phyloP scores from a whole-genome alignment of 345 rosid species.

The Carallia pectinifolia region DNA sequence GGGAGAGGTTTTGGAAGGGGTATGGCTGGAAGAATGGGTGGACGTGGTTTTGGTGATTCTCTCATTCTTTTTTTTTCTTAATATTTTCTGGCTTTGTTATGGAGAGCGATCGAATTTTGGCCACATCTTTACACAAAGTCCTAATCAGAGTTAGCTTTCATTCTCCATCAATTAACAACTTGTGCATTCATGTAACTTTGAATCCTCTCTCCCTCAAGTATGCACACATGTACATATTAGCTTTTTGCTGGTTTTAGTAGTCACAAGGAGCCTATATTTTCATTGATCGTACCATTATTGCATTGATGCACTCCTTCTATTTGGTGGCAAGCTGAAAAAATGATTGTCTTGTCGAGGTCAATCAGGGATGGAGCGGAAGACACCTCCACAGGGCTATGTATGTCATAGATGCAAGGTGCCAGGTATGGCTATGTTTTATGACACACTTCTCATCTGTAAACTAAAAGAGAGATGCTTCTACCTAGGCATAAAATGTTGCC shows the following conservation, averaged over 20 bases:
- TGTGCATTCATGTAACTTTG: too few relatives aligned
- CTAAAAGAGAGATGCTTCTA: neutral
- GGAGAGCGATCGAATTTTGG: too few relatives aligned
- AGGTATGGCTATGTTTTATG: slow-evolving; percentile 49
- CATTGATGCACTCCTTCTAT: neutral
- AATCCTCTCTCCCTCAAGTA: neutral
- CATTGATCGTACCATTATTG: neutral
- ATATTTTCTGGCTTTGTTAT: neutral
- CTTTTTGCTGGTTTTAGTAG: neutral
- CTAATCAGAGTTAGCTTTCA: too few relatives aligned
- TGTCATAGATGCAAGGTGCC: slow-evolving; percentile 96
- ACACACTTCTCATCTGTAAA: neutral
- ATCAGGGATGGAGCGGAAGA: slow-evolving; percentile 90
- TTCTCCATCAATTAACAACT: too few relatives aligned
- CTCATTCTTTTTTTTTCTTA: slow-evolving; percentile 13
- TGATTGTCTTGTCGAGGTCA: slow-evolving; percentile 29
- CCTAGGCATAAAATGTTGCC: neutral
- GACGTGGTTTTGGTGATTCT: slow-evolving; percentile 91
- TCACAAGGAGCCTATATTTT: slow-evolving; percentile 20
- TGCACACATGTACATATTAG: neutral
- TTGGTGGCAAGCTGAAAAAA: slow-evolving; percentile 17
- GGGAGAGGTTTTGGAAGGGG: slow-evolving; percentile 97
- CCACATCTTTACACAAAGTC: too few relatives aligned
- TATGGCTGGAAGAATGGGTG: slow-evolving; percentile 83
- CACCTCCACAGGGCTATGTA: slow-evolving; percentile 92